Evolutionary conservation across 2,329 filamentous ascomycete species (phyloP).

Genomic region (Fusarium burgessii): DNA sequence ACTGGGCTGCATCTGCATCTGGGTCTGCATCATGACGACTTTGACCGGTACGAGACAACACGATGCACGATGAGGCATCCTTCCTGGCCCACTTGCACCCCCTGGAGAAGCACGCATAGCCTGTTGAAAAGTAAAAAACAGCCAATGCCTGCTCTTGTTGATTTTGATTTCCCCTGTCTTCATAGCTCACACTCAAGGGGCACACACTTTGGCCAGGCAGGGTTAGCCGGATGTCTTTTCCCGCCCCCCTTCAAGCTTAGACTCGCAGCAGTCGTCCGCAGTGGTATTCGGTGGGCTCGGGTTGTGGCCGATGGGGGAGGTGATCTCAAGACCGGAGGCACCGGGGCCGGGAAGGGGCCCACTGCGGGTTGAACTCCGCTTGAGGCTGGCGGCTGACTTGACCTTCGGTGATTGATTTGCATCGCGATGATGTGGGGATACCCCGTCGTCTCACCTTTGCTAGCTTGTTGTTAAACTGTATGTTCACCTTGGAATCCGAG

Average conservation of each 20-base stretch:
- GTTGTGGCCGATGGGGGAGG: slow-evolving; percentile 45
- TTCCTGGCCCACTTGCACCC: slow-evolving; percentile 33
- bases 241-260: slow-evolving; percentile 40
- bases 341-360: slow-evolving; percentile 38
- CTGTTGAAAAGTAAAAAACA: slow-evolving; percentile 4
- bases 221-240: slow-evolving; percentile 37
- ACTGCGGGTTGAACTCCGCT: slow-evolving; percentile 41
- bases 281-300: slow-evolving; percentile 38
- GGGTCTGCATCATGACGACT: slow-evolving; percentile 23
- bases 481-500: slow-evolving; percentile 35
- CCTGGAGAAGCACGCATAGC: slow-evolving; percentile 30
- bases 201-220: slow-evolving; percentile 16
- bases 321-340: slow-evolving; percentile 34
- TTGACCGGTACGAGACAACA: slow-evolving; percentile 39
- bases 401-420: slow-evolving; percentile 43
- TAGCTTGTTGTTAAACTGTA: slow-evolving; percentile 19
- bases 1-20: background rate
- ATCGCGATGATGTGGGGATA: slow-evolving; percentile 37
- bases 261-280: background rate
- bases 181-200: slow-evolving; percentile 3
- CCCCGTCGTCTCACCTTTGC: slow-evolving; percentile 32
- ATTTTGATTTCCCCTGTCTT: slow-evolving; percentile 12
- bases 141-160: background rate
- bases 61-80: slow-evolving; percentile 7
- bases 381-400: slow-evolving; percentile 33